Percentiles rank a stretch among this genome's conserved stretches.
Conservation (phyloP, 2,329 filamentous ascomycete genomes). For the Fusarium torreyae region DNA sequence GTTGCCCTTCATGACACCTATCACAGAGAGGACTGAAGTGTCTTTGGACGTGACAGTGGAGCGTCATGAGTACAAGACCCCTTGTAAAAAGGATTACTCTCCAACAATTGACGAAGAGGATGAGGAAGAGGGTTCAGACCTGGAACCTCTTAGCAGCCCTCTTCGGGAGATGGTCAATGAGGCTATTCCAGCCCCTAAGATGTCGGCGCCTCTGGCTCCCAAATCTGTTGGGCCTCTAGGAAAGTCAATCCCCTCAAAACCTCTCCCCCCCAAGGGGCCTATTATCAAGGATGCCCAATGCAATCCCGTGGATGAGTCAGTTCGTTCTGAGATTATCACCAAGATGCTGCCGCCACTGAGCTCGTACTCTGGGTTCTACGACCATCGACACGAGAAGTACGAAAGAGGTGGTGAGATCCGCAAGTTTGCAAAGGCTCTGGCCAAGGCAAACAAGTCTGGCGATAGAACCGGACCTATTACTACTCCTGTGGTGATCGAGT, state of each 20-base stretch:
- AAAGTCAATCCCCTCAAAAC: constrained; percentile 56
- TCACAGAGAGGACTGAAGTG: constrained; percentile 94
- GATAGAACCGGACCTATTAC: constrained; percentile 74
- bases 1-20: constrained; percentile 98
- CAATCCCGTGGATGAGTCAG: constrained; percentile 86
- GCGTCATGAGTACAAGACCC: constrained; percentile 80
- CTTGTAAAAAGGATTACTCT: constrained; percentile 70
- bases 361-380: constrained; percentile 84
- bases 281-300: constrained; percentile 88
- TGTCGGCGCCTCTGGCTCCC: constrained; percentile 65
- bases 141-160: constrained; percentile 76
- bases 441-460: constrained; percentile 69
- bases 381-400: constrained; percentile 75
- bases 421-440: constrained; percentile 80
- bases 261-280: constrained; percentile 71
- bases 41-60: constrained; percentile 80
- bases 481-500: constrained; percentile 75
- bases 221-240: constrained; percentile 57
- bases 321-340: constrained; percentile 82
- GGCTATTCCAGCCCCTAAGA: constrained; percentile 61
- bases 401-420: constrained; percentile 83
- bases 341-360: constrained; percentile 80
- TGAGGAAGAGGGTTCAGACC: constrained; percentile 52
- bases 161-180: constrained; percentile 75
- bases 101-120: constrained; percentile 53